Percentiles rank a stretch among this genome's conserved stretches.
Evolutionary conservation across 164 flowering plant genomes (phyloP).

Genomic region (Tinospora cordifolia): DNA sequence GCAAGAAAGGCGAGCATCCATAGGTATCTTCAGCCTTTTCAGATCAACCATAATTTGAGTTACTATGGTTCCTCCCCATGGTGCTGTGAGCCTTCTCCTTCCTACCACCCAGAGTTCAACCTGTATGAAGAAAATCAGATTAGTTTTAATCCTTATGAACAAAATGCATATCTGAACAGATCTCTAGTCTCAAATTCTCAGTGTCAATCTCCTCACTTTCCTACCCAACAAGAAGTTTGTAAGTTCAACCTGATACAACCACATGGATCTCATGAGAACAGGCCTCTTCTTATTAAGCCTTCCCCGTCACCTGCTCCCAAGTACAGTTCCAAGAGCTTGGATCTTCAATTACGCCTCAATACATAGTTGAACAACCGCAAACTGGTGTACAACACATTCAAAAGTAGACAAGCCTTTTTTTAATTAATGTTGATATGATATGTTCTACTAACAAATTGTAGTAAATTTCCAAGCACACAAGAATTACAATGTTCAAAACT

Average conservation of each 20-base stretch:
- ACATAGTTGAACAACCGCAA: slow-evolving; percentile 20
- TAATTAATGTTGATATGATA: not conserved
- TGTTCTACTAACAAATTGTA: not conserved
- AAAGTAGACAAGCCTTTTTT: not conserved
- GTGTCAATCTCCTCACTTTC: slow-evolving; percentile 16
- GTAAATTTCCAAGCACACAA: not conserved
- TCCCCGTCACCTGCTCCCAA: slow-evolving; percentile 27
- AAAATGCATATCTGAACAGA: slow-evolving; percentile 16
- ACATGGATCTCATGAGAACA: slow-evolving; percentile 20
- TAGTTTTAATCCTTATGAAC: slow-evolving; percentile 40
- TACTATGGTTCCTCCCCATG: slow-evolving; percentile 24
- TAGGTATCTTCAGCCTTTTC: slow-evolving; percentile 53
- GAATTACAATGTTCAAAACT: not conserved
- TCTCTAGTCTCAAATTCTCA: slow-evolving; percentile 20
- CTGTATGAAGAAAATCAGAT: slow-evolving; percentile 47
- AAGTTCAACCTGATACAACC: slow-evolving; percentile 27
- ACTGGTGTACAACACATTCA: slow-evolving; percentile 2
- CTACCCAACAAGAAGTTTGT: slow-evolving; percentile 25
- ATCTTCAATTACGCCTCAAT: slow-evolving; percentile 44
- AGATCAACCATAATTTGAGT: slow-evolving; percentile 19
- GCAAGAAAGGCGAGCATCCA: slow-evolving; percentile 60
- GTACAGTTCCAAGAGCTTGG: slow-evolving; percentile 32
- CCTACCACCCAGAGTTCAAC: slow-evolving; percentile 27
- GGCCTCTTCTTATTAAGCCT: slow-evolving; percentile 20
- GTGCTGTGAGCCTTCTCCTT: slow-evolving; percentile 35